phyloP scores from a whole-genome alignment of 306 rosid genomes.

The Amphicarpaea edgeworthii region DNA sequence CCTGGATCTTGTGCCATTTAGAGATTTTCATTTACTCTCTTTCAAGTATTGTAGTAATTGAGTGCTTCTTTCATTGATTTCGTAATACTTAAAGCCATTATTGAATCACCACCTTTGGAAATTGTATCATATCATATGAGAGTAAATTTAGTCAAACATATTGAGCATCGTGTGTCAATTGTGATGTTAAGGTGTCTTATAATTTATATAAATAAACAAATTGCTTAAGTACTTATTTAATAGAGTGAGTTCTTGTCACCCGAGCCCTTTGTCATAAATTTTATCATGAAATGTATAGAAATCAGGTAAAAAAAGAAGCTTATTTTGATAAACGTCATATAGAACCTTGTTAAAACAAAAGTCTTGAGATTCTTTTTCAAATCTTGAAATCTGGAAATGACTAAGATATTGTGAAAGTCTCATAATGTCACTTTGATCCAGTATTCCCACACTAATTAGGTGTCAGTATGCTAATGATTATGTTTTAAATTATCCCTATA shows the following conservation, averaged over 20 bases:
- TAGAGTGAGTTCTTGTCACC: background rate
- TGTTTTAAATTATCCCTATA: no score
- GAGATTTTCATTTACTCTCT: conserved; percentile 5
- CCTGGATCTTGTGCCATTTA: conserved; percentile 59
- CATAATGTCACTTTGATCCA: no score
- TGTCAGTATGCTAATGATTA: no score
- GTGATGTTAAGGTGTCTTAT: no score
- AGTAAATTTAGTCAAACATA: background rate
- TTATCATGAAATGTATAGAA: no score
- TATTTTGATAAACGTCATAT: no score
- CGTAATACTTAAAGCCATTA: background rate
- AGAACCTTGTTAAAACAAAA: no score
- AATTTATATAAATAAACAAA: background rate
- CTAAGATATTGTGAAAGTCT: no score
- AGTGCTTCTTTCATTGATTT: conserved; percentile 32
- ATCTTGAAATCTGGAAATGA: no score
- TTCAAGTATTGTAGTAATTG: background rate
- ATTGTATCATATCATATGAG: conserved; percentile 19
- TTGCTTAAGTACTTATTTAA: background rate
- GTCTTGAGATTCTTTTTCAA: no score
- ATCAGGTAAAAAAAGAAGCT: no score
- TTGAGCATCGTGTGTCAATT: conserved; percentile 5
- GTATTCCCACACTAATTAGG: no score
- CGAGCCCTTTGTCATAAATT: background rate
- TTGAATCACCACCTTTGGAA: background rate